Evolutionary conservation across 2,329 filamentous ascomycete genomes (phyloP), one percentile per base, ranked within the genome.

Genomic region (Colletotrichum graminicola): DNA sequence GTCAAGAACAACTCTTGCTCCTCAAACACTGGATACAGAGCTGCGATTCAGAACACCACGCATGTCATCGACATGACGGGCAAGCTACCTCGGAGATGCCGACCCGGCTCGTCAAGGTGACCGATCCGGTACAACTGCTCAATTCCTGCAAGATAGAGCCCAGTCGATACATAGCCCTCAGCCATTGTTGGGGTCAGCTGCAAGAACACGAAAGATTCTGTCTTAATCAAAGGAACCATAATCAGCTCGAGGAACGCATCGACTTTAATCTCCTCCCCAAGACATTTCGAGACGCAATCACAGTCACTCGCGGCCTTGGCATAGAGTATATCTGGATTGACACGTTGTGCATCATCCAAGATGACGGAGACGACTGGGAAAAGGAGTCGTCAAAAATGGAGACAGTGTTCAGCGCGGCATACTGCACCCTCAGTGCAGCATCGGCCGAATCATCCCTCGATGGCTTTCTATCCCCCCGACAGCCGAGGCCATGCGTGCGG

Each of bases 271-370:
- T 39, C 8, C 51, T 75, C 2, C 75, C 59, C 5, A 47, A 26
- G 32, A 76, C 63, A n/a, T 75, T 71, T 62, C 23, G 34, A 8
- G 73, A 76, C n/a, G 69, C 72, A 5, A 57, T 75, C 29, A 45
- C 3, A 1, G 51, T 75, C 7, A 73, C 75, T 14, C 67, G 65
- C 2, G 61, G 55, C 5, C 69, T 76, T 29, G 72, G 72, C 1
- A 63, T 75, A 26, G 64, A 62, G 7, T 75, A 75, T 29, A 39
- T 76, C 5, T 76, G 75, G 74, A 74, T 76, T 2, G 74, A 76
- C 18, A 60, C 69, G 1, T 23, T 75, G 2, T 75, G 75, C 23
- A 76, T 76, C 21, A 67, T 76, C 32, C 75, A 76, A 32, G 74
- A 74, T 54, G 66, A 67, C 5, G 64, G 61, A n/a, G 39, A 57